phyloP scores from a whole-genome alignment of 352 stramenopile genomes.

The Globisporangium mamillatum region DNA sequence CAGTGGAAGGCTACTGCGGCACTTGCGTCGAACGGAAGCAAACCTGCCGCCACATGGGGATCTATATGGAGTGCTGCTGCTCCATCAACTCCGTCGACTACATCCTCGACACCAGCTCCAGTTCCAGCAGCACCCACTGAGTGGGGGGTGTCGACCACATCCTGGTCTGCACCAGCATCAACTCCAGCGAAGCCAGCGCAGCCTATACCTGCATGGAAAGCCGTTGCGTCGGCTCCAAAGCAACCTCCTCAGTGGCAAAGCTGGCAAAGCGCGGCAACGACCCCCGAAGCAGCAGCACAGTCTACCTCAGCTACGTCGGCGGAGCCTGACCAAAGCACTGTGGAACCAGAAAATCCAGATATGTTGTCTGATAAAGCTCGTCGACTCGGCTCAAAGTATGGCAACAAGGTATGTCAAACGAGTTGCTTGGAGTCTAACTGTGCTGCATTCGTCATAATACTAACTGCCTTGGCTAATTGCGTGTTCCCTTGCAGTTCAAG shows the following conservation, averaged over 20 bases:
- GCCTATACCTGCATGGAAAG: constrained; percentile 19
- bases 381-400: constrained; percentile 63
- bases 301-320: neutral
- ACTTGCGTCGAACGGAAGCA: constrained; percentile 1
- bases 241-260: constrained; percentile 17
- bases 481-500: constrained; percentile 41
- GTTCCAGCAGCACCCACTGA: constrained; percentile 4
- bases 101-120: constrained; percentile 11
- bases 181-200: neutral
- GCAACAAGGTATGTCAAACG: constrained; percentile 48
- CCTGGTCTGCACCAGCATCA: constrained; percentile 25
- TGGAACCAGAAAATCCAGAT: constrained; percentile 22
- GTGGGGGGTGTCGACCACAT: constrained; percentile 21
- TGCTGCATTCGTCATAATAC: neutral
- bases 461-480: neutral
- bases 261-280: constrained; percentile 8
- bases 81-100: neutral
- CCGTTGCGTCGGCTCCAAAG: constrained; percentile 4
- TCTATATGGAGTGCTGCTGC: constrained; percentile 11
- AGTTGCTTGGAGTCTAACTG: neutral
- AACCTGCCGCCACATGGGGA: constrained; percentile 5
- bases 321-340: neutral
- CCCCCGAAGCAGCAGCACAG: neutral
- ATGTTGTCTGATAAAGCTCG: constrained; percentile 62
- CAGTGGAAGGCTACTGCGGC: neutral